Evolutionary conservation across 2,329 filamentous ascomycete species (phyloP).

Genomic region (Sporothrix brasiliensis): DNA sequence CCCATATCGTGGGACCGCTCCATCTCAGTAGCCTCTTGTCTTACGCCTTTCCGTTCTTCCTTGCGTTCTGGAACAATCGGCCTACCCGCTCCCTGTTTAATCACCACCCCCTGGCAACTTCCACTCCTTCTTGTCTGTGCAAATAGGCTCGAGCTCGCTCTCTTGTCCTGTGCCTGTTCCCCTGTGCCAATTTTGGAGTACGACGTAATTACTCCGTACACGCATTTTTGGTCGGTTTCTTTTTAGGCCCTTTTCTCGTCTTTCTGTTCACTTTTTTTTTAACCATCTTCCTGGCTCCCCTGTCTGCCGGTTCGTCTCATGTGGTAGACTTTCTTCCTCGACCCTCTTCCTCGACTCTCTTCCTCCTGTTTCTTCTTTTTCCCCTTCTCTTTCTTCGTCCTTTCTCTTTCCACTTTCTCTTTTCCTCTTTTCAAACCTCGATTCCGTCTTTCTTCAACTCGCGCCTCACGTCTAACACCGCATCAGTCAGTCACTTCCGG

Average conservation of each 20-base stretch:
- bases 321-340: constrained; percentile 19
- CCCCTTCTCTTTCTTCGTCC: background rate
- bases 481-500: constrained; percentile 15
- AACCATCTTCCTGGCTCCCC: constrained; percentile 2
- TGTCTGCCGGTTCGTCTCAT: constrained; percentile 27
- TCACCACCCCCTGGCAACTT: constrained; percentile 5
- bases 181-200: background rate
- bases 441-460: background rate
- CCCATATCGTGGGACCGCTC: constrained; percentile 8
- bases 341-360: background rate
- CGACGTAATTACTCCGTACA: too few relatives aligned
- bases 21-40: constrained; percentile 2
- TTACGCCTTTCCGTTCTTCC: constrained; percentile 7
- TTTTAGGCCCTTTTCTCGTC: background rate
- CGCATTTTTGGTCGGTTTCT: background rate
- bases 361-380: constrained; percentile 11
- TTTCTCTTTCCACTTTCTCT: background rate
- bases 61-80: constrained; percentile 28
- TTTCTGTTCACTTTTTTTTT: background rate
- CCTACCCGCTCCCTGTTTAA: constrained; percentile 24
- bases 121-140: background rate
- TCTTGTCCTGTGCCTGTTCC: background rate
- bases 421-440: background rate
- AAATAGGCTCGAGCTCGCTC: constrained; percentile 25
- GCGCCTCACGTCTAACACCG: background rate